phyloP scores from a whole-genome alignment of 352 stramenopile genomes.

The Thraustotheca clavata region DNA sequence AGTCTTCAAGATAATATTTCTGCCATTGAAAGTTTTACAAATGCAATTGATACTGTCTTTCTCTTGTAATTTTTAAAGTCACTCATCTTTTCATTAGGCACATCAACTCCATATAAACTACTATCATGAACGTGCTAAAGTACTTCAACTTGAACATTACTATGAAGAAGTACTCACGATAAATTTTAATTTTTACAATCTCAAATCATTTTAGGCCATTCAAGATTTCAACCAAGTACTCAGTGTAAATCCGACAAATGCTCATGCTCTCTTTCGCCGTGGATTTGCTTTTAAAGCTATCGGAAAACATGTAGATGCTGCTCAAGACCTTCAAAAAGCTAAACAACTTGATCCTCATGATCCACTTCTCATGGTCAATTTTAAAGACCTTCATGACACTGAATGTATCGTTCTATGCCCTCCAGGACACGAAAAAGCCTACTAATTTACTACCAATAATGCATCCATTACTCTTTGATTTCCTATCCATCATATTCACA shows the following conservation, averaged over 20 bases:
- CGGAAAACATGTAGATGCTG: conserved; percentile 41
- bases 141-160: conserved; percentile 60
- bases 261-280: conserved; percentile 73
- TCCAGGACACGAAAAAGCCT: conserved; percentile 50
- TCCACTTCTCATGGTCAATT: conserved; percentile 66
- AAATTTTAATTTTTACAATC: too few species aligned
- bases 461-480: too few species aligned
- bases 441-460: too few species aligned
- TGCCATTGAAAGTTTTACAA: conserved; percentile 65
- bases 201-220: conserved; percentile 29
- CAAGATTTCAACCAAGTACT: conserved; percentile 70
- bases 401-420: conserved; percentile 64
- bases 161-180: conserved; percentile 51
- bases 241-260: conserved; percentile 61
- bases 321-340: conserved; percentile 61
- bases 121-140: conserved; percentile 70
- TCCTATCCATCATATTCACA: neutral
- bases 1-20: conserved; percentile 39
- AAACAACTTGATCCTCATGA: conserved; percentile 55
- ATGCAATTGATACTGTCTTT: conserved; percentile 25
- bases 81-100: neutral
- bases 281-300: conserved; percentile 63
- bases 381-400: conserved; percentile 58
- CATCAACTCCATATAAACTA: conserved; percentile 31
- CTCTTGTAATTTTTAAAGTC: neutral